phyloP scores from a whole-genome alignment of 2,329 filamentous ascomycete genomes.

The Diaporthe longicolla region DNA sequence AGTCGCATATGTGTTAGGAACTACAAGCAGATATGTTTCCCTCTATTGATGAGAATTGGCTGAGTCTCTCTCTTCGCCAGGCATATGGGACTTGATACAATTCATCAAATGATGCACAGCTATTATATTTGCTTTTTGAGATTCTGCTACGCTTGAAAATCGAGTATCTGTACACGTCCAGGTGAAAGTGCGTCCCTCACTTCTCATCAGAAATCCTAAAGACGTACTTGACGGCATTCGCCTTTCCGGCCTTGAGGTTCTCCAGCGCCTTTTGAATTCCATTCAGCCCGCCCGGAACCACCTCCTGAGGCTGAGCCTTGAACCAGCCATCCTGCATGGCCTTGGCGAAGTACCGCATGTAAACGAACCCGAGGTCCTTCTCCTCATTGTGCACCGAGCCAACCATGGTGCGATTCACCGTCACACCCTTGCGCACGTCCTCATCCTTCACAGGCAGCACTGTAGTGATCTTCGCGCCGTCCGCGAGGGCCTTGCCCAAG shows the following conservation, averaged over 20 bases:
- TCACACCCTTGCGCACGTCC: conserved; percentile 47
- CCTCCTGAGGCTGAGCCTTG: conserved; percentile 63
- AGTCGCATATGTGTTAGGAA: no score
- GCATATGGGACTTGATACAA: no score
- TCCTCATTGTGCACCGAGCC: conserved; percentile 52
- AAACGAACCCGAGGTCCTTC: conserved; percentile 52
- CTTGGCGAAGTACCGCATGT: conserved; percentile 53
- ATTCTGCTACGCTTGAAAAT: neutral
- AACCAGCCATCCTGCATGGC: conserved; percentile 65
- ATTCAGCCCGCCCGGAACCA: conserved; percentile 66
- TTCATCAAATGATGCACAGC: neutral
- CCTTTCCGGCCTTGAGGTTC: conserved; percentile 71
- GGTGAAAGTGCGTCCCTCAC: neutral
- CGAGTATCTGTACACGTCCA: no score
- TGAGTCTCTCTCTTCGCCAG: no score
- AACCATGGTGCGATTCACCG: conserved; percentile 46
- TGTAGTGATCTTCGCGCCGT: conserved; percentile 54
- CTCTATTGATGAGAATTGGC: no score
- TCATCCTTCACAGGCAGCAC: conserved; percentile 53
- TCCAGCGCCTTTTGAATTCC: conserved; percentile 67
- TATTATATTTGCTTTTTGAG: neutral
- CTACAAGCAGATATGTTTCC: no score
- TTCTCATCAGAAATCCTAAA: conserved; percentile 58
- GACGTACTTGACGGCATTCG: conserved; percentile 76
- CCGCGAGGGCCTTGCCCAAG: conserved; percentile 59